Evolutionary conservation across 495 filamentous ascomycete genomes (phyloP).

Genomic region (Darksidea phi): DNA sequence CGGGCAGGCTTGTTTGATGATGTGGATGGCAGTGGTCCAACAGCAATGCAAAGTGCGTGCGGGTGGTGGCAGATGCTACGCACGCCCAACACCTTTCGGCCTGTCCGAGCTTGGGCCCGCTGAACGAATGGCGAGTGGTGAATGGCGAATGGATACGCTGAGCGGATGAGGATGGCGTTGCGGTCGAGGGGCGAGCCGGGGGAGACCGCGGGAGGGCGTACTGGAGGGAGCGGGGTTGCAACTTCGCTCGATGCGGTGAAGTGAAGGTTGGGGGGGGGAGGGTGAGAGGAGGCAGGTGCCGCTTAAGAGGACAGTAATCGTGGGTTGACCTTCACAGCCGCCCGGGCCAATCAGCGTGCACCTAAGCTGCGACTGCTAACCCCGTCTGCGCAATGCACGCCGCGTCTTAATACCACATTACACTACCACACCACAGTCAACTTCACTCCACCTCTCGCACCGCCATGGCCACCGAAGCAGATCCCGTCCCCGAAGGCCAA

Average conservation of each 20-base stretch:
- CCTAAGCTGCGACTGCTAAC: background rate
- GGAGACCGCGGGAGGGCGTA: background rate
- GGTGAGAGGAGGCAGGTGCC: too few species aligned
- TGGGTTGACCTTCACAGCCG: too few species aligned
- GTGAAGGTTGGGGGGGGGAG: too few species aligned
- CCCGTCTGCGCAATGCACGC: background rate
- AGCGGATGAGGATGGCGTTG: conserved; percentile 2
- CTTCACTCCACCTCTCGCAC: conserved; percentile 3
- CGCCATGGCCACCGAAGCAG: conserved; percentile 25
- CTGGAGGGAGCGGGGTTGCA: background rate
- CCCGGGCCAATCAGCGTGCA: background rate
- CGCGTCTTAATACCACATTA: background rate
- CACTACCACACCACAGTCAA: background rate
- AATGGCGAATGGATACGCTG: background rate
- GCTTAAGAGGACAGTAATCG: too few species aligned
- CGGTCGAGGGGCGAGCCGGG: background rate
- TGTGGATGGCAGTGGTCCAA: conserved; percentile 1
- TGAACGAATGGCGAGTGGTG: conserved; percentile 23
- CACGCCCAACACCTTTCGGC: conserved; percentile 20
- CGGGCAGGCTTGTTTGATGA: background rate
- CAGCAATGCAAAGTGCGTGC: background rate
- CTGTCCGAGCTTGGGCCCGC: conserved; percentile 22
- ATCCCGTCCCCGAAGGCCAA: conserved; percentile 7
- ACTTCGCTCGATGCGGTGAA: too few species aligned
- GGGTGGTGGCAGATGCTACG: conserved; percentile 21